Evolutionary conservation across 768 basidiomycete species (phyloP), one percentile per base, ranked within the genome.

Genomic region (Lepiota brunneoincarnata): DNA sequence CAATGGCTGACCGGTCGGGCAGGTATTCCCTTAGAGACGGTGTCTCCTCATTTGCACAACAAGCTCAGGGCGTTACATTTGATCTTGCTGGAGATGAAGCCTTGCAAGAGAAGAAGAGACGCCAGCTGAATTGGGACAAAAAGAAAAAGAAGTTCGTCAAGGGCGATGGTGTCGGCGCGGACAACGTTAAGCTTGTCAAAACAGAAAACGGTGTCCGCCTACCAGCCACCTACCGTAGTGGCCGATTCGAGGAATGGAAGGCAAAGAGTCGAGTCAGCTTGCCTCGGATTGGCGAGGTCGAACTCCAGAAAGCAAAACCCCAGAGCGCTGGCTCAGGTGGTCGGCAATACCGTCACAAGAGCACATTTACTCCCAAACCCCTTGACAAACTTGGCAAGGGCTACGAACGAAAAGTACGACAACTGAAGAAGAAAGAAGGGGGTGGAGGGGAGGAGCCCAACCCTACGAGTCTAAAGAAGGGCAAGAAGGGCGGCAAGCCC

Each of bases 181-280:
- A 98, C 67, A 97, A 98, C 67, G 78, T 96, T 62, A 98, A 97
- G 70, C 78, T 98, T 59, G 88, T 99, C 61, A 84, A 82, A 61
- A 93, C 93, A 0, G 97, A 99, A 70, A 93, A 87, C 61, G 97
- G 97, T 3, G 84, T 87, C 14, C 84, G 88, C 44, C 77, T 99
- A 17, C 96, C 97, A 3, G 93, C 93, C 2, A 87, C 87, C 9
- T 99, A 93, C 71, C 86, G 90, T 49, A 93, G 89, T 61, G 97
- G 97, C 10, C 84, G 92, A 14, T 99, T 92, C 68, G 91, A 96
- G 52, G 93, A 96, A 67, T 99, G 97, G 97, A 90, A 88, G 68
- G 76, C 81, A 56, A 91, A 90, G 70, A 84, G 77, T 47, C 84
- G 81, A 36, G 72, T 83, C n/a, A 78, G 72, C 56, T 67, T 98